Conservation (phyloP, 2,329 filamentous ascomycete species). For the Pyricularia sp. region DNA sequence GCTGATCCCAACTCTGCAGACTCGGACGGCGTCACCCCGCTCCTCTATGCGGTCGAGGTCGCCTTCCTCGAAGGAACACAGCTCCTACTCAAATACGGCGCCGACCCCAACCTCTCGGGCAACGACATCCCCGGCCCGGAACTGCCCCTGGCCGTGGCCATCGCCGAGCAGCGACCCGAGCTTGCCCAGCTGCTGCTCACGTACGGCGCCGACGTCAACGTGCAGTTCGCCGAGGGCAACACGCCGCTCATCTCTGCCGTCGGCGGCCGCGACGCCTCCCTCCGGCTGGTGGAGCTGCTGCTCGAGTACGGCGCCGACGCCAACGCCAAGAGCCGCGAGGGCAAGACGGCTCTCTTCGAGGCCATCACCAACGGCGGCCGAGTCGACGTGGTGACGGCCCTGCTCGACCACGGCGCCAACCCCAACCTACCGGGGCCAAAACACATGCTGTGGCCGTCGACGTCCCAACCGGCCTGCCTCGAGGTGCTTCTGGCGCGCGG, state of each 20-base stretch:
- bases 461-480: conserved; percentile 44
- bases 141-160: conserved; percentile 39
- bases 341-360: conserved; percentile 50
- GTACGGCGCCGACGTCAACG: conserved; percentile 46
- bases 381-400: conserved; percentile 38
- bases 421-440: conserved; percentile 57
- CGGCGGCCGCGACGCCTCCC: conserved; percentile 38
- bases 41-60: conserved; percentile 36
- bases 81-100: conserved; percentile 50
- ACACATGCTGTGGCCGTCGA: conserved; percentile 54
- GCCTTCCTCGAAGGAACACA: conserved; percentile 43
- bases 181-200: conserved; percentile 47
- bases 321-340: conserved; percentile 45
- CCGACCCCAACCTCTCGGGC: conserved; percentile 41
- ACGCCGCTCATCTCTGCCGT: conserved; percentile 49
- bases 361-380: conserved; percentile 41
- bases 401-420: conserved; percentile 45
- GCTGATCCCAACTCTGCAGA: conserved; percentile 41
- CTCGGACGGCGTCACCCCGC: conserved; percentile 34
- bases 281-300: conserved; percentile 42
- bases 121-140: conserved; percentile 27
- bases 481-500: conserved; percentile 44
- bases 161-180: conserved; percentile 37
- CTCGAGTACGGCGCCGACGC: conserved; percentile 46
- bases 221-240: conserved; percentile 40